These are phyloP conservation scores for Salix udensis DNA, from an alignment of 345 rosid genomes.

Conservation along the genomic window DNA sequence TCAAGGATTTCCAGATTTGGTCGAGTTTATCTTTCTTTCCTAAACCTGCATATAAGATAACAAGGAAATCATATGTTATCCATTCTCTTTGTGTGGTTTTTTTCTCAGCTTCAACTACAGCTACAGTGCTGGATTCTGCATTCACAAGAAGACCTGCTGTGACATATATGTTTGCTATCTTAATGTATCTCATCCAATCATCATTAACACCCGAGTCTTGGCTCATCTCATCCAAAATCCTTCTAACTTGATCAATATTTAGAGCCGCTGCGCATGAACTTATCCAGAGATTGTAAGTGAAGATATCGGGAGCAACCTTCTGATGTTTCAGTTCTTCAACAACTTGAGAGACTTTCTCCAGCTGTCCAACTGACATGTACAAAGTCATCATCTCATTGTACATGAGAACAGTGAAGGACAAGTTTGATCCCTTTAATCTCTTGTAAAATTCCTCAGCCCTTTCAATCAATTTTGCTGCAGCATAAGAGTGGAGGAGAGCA, in stretches of 20 bases:
- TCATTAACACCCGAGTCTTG: slow-evolving; percentile 38
- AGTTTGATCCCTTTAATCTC: slow-evolving; percentile 47
- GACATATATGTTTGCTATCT: slow-evolving; percentile 52
- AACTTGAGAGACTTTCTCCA: slow-evolving; percentile 64
- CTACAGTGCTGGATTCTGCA: slow-evolving; percentile 37
- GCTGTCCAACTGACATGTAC: slow-evolving; percentile 75
- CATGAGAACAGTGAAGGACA: slow-evolving; percentile 51
- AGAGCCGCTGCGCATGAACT: slow-evolving; percentile 80
- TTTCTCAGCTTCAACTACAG: too few species aligned
- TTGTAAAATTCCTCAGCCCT: slow-evolving; percentile 61
- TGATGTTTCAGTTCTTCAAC: slow-evolving; percentile 52
- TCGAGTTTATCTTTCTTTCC: too few species aligned
- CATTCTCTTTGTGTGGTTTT: too few species aligned
- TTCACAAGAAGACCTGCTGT: slow-evolving; percentile 46
- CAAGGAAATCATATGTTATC: too few species aligned
- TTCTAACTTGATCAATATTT: slow-evolving; percentile 49
- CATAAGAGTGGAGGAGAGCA: slow-evolving; percentile 84
- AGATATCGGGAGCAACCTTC: slow-evolving; percentile 66
- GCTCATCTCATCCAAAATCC: slow-evolving; percentile 71
- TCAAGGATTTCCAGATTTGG: too few species aligned
- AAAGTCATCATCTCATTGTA: slow-evolving; percentile 97
- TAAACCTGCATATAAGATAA: too few species aligned
- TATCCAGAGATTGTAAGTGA: slow-evolving; percentile 83
- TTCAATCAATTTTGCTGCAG: slow-evolving; percentile 52
- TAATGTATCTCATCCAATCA: slow-evolving; percentile 56